These are phyloP conservation scores for Cubamyces sp. DNA, from an alignment of 768 basidiomycete genomes.

Conservation along the genomic window DNA sequence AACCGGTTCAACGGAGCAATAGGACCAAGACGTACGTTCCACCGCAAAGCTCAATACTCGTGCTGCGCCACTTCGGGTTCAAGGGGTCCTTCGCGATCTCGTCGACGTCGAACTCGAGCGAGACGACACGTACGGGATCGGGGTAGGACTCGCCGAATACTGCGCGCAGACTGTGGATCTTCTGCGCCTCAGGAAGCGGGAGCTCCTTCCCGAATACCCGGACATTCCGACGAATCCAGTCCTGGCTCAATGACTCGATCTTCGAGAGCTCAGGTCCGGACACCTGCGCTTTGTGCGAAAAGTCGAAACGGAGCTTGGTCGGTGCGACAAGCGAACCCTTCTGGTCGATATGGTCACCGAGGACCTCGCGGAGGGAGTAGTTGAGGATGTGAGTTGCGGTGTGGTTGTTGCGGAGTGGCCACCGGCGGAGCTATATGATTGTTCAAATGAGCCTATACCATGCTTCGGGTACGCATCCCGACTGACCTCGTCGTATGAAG, in stretches of 20 bases:
- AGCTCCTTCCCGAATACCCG: constrained; percentile 89
- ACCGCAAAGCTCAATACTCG: constrained; percentile 97
- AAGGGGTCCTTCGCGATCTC: constrained; percentile 85
- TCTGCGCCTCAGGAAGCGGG: constrained; percentile 72
- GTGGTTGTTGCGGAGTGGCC: constrained; percentile 97
- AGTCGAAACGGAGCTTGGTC: constrained; percentile 95
- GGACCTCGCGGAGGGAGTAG: constrained; percentile 86
- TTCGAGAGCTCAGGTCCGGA: constrained; percentile 72
- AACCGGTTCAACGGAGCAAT: background rate
- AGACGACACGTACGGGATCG: constrained; percentile 94
- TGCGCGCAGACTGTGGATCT: constrained; percentile 92
- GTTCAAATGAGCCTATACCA: background rate
- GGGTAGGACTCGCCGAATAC: constrained; percentile 99
- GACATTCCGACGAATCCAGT: constrained; percentile 91
- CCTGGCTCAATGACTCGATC: constrained; percentile 82
- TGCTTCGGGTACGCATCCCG: background rate
- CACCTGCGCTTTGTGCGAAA: constrained; percentile 93
- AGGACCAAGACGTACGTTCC: constrained; percentile 73
- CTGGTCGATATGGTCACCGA: constrained; percentile 98
- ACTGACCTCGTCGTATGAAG: constrained; percentile 90
- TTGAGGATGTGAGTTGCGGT: constrained; percentile 99
- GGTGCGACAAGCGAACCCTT: constrained; percentile 97
- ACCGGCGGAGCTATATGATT: constrained; percentile 81
- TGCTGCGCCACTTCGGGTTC: constrained; percentile 88
- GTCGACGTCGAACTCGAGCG: constrained; percentile 85